Evolutionary conservation across 2,329 filamentous ascomycete species (phyloP).

Genomic region (Aspergillus versicolor): DNA sequence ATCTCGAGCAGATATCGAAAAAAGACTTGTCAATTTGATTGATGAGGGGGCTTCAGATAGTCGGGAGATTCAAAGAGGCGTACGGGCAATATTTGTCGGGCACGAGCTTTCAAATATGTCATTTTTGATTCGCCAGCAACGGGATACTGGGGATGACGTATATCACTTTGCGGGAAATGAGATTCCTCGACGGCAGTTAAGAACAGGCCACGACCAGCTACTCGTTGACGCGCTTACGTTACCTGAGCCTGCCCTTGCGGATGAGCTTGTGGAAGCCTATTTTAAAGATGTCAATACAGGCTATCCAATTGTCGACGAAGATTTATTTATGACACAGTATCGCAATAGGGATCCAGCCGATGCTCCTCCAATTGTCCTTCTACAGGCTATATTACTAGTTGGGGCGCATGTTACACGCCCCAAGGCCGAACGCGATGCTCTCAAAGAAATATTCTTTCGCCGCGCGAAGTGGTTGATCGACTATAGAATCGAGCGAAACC

Average conservation of each 20-base stretch:
- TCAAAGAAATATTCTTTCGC: constrained; percentile 52
- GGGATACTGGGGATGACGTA: constrained; percentile 42
- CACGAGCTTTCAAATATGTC: constrained; percentile 58
- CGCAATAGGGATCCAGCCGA: constrained; percentile 45
- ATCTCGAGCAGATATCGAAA: constrained; percentile 42
- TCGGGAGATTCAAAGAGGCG: constrained; percentile 48
- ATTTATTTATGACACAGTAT: constrained; percentile 53
- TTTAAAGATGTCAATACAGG: constrained; percentile 53
- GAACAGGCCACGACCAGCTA: constrained; percentile 46
- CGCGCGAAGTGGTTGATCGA: constrained; percentile 56
- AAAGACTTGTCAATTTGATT: constrained; percentile 52
- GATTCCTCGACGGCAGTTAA: constrained; percentile 43
- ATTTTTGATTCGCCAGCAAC: constrained; percentile 54
- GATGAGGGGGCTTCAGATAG: constrained; percentile 48
- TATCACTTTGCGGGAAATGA: constrained; percentile 47
- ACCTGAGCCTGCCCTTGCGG: constrained; percentile 49
- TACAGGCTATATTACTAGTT: constrained; percentile 53
- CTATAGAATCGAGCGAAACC: constrained; percentile 53
- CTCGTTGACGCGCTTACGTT: constrained; percentile 51
- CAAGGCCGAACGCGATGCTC: constrained; percentile 42
- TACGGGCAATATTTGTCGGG: constrained; percentile 55
- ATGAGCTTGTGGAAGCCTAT: constrained; percentile 53
- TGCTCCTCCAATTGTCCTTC: constrained; percentile 49
- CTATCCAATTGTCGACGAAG: constrained; percentile 54
- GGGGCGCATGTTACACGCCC: constrained; percentile 51